Percentiles rank a stretch among this genome's conserved stretches.
These are phyloP conservation scores for Trichosanthes truncata DNA, from an alignment of 306 rosid genomes.

Conservation along the genomic window DNA sequence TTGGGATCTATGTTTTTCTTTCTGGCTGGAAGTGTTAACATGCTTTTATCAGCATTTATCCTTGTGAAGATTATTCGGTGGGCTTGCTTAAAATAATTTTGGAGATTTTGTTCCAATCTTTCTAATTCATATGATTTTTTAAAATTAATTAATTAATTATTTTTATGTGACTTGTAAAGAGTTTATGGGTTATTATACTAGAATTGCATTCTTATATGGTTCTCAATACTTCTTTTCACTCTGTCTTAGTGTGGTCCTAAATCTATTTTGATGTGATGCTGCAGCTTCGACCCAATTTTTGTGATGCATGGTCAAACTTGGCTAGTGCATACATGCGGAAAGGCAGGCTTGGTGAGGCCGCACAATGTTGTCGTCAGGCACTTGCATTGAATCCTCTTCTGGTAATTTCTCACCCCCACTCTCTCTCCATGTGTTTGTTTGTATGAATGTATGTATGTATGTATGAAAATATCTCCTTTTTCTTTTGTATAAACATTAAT, in stretches of 20 bases:
- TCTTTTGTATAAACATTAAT: not conserved
- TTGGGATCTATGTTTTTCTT: not conserved
- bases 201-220: not conserved
- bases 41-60: not conserved
- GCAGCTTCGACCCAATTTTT: constrained; percentile 93
- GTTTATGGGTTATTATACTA: not conserved
- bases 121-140: not conserved
- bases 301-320: constrained; percentile 97
- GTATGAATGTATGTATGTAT: not conserved
- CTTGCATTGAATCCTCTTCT: constrained; percentile 82
- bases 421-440: not conserved
- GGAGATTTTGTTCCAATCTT: not conserved
- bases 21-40: constrained; percentile 5
- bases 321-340: constrained; percentile 99
- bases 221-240: not conserved
- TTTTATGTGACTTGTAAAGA: not conserved
- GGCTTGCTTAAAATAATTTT: not conserved
- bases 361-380: constrained; percentile 98
- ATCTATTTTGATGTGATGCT: constrained; percentile 5
- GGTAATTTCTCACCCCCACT: constrained; percentile 28
- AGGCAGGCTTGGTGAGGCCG: constrained; percentile 90
- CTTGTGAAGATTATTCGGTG: not conserved
- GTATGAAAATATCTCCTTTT: not conserved
- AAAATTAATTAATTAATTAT: too few relatives aligned
- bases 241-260: not conserved